Base-by-base conservation (phyloP, 108 stramenopile species). In the Chaetoceros muelleri region DNA sequence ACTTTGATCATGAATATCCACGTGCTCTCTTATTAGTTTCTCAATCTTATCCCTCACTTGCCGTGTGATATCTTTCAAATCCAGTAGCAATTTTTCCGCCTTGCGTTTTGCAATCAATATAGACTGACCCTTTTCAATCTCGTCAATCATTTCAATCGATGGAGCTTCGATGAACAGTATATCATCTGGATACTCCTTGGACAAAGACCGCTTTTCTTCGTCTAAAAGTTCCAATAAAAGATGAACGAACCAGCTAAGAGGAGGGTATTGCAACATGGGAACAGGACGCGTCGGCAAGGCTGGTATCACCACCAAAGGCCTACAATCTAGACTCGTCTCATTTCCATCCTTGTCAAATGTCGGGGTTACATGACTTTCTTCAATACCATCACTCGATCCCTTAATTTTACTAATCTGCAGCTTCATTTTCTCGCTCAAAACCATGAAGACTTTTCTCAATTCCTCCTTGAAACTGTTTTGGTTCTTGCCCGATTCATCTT, bases 121-220 rank as follows among this genome's bases (percentile, higher is more conserved):
- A n/a, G 72, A 69, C 8, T 50, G 45, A 0, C 68, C 68, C 24
- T 50, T 51, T 52, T 80, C 71, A 8, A 64, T 49, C 7, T 77
- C 73, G 17, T 64, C 22, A 44, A 80, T 64, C 44, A 53, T 54
- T 30, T 58, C 5, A 18, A 51, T 16, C 48, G 60, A 59, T 1
- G 84, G 84, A 23, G 72, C 54, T 7, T 81, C 75, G 1, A 85
- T 70, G 61, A 76, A 85, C 1, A 79, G 62, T 0, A 85, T 75
- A 18, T 46, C 23, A 45, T 71, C 62, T 0, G 80, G 77, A 67
- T 64, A 78, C 47, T 30, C 19, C 16, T 78, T 27, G 2, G 77
- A 64, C 55, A 85, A 47, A 23, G 53, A 45, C 27, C 62, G 60
- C 45, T 85, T 85, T 48, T 73, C 62, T 50, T 67, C 56, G 52